These are phyloP conservation scores for Nigrospora sphaerica DNA, from an alignment of 2,329 filamentous ascomycete genomes.

Conservation along the genomic window DNA sequence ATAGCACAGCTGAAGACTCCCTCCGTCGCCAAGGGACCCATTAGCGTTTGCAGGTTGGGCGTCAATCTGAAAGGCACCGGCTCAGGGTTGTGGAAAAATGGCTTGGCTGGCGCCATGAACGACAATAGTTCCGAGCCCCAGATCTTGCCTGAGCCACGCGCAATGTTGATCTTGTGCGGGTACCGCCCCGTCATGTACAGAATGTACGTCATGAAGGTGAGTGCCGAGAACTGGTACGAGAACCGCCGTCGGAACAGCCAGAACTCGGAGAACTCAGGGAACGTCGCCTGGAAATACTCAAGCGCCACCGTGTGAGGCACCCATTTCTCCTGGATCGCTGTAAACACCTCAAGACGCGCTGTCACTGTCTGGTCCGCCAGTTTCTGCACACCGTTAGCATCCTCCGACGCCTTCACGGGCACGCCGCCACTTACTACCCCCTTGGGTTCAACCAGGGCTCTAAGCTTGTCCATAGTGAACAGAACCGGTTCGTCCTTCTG, in stretches of 20 bases:
- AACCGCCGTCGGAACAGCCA: conserved; percentile 98
- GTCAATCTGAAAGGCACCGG: conserved; percentile 95
- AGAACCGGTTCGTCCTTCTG: conserved; percentile 93
- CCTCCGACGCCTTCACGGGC: not conserved
- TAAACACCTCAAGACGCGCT: conserved; percentile 84
- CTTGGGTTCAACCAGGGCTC: conserved; percentile 66
- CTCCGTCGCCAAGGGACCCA: conserved; percentile 93
- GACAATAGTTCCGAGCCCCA: conserved; percentile 96
- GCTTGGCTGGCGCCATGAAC: conserved; percentile 74
- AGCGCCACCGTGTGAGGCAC: conserved; percentile 76
- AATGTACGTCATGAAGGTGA: conserved; percentile 98
- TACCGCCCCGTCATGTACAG: conserved; percentile 96
- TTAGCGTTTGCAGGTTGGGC: conserved; percentile 89
- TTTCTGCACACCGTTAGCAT: conserved; percentile 39
- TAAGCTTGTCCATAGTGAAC: conserved; percentile 91
- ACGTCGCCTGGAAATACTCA: conserved; percentile 83
- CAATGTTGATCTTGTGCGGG: conserved; percentile 91
- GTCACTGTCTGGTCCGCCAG: conserved; percentile 62
- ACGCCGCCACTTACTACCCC: conserved; percentile 37
- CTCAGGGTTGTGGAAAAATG: conserved; percentile 91
- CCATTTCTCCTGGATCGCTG: conserved; percentile 88
- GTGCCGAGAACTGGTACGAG: conserved; percentile 86
- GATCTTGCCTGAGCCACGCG: conserved; percentile 79
- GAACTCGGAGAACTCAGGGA: conserved; percentile 86
- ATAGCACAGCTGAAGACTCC: conserved; percentile 92